Evolutionary conservation across 345 rosid genomes (phyloP), one percentile per base, ranked within the genome.

Genomic region (Populus euphratica): DNA sequence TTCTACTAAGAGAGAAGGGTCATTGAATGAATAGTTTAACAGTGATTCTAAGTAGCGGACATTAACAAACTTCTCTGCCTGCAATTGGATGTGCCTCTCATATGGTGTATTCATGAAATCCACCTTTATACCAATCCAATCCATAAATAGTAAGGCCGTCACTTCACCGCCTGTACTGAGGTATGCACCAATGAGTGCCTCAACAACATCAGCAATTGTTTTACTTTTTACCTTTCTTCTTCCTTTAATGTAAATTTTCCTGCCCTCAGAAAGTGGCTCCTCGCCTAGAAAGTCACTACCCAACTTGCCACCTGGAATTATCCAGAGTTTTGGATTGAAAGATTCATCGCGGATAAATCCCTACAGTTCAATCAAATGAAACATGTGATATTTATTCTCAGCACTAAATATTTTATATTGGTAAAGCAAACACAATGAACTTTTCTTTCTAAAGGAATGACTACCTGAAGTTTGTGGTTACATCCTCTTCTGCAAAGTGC

Each of bases 101-200:
- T 77, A 84, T 2, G 88, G 89, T 21, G 36, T 20, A 65, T 75
- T 64, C 5, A 33, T 31, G 79, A 91, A 85, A 71, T 92, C 89
- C 20, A 89, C 89, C 74, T 81, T 50, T 64, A 96, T 81, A 20
- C 98, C 97, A 25, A 91, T 85, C 98, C 97, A 87, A 49, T 83
- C 74, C 90, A 93, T 64, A 81, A 91, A 92, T 54, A 81, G 21
- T 41, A 96, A 33, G 21, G 85, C 93, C 3, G 91, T 90, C 12
- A 6, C 64, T 84, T 96, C 98, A 67, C 99, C 95, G 2, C 91
- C 98, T 1, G 84, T 50, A 75, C 93, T 89, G 36, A 96, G 87
- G 77, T 84, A 92, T 50, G 92, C 98, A 77, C 98, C 99, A 38
- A 96, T 84, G 50, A 96, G 83, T 18, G 98, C 88, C 90, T 96